Conservation (phyloP, 495 filamentous ascomycete genomes). For the Aspergillus diversus region DNA sequence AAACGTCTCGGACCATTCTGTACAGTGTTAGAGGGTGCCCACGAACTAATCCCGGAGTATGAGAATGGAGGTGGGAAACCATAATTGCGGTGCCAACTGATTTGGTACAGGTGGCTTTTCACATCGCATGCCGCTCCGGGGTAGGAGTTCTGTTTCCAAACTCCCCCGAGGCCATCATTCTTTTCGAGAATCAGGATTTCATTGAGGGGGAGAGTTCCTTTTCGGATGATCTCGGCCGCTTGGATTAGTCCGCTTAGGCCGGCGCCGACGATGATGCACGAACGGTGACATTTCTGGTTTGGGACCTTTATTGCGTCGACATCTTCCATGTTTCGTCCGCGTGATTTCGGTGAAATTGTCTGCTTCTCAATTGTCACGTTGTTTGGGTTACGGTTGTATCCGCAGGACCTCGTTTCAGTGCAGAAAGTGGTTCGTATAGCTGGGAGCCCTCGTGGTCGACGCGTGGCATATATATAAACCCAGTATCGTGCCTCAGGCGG, state of each 20-base stretch:
- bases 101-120: conserved; percentile 1
- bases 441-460: no score
- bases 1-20: neutral
- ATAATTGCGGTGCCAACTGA: neutral
- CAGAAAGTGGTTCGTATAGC: no score
- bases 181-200: neutral
- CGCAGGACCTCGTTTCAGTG: no score
- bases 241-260: neutral
- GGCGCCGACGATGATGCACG: conserved; percentile 1
- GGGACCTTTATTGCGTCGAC: neutral
- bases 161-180: neutral
- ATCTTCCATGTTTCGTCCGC: no score
- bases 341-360: no score
- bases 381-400: no score
- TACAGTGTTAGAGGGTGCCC: no score
- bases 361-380: no score
- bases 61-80: neutral
- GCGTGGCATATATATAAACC: no score
- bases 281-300: neutral
- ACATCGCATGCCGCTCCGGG: conserved; percentile 3
- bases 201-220: neutral
- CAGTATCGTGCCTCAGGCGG: no score
- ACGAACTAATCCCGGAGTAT: no score
- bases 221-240: neutral
- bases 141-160: neutral